Base-by-base conservation (phyloP, 495 filamentous ascomycete species). In the Aspergillus incahuasiensis region DNA sequence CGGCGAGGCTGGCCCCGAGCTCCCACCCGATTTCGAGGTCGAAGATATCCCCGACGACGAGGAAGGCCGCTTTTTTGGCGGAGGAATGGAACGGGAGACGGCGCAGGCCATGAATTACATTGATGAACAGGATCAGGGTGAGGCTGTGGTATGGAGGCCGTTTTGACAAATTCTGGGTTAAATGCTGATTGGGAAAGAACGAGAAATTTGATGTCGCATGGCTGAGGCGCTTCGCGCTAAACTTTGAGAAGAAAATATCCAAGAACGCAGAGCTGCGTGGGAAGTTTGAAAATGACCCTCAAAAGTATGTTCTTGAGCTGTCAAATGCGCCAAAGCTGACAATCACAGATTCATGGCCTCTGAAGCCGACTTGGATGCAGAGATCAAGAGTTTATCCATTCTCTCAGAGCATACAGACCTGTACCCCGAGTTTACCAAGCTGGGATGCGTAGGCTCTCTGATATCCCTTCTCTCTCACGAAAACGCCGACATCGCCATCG, bases 401-500 rank as follows among this genome's bases (percentile, higher is more conserved):
- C 77, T 99, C 5, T 82, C 87, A 2, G 91, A 97, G 58, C 89
- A 97, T 66, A 78, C 92, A 7, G 87, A 89, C 39, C 77, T 97
- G 13, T 97, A 94, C 66, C 76, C 73, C 22, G 88, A 95, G 58
- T 95, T 99, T 62, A 82, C 85, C 13, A 86, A 85, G 49, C 67
- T 95, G 50, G 94, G 91, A 24, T 87, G 86, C 55, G 85, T 86
- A 0, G 84, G 70, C 0, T 89, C 86, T 16, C 71, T 99, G 52
- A 88, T 96, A 1, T 80, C 84, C 0, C 68, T 99, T 47, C 72
- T 99, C 22, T 86, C 92, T 6, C 94, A 97, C 65, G 94, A 99
- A 63, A 99, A 99, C 70, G 90, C 92, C 1, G 94, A 99, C 69
- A 95, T 99, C 58, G 91, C 94, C 6, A 96, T 97, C 58, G 90